Conservation (phyloP, 352 stramenopile genomes). For the Pythium brachiatum region DNA sequence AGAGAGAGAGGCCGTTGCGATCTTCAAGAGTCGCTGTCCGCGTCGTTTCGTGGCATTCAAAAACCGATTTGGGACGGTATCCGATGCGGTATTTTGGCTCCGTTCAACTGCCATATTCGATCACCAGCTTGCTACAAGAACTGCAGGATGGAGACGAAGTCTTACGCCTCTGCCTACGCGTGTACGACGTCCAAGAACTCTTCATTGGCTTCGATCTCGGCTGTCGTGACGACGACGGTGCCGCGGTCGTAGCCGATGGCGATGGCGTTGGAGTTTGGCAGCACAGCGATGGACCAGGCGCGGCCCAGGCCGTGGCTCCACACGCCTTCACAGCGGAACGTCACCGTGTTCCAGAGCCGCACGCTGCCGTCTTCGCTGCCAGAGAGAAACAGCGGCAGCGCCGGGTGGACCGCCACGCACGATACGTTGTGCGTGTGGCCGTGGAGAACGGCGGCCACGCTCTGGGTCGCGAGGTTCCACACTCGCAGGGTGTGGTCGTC, state of each 20-base stretch:
- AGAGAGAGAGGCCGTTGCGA: slow-evolving; percentile 14
- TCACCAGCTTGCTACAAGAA: too few species aligned
- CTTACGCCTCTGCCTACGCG: too few species aligned
- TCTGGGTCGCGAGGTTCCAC: slow-evolving; percentile 95
- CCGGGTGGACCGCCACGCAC: slow-evolving; percentile 91
- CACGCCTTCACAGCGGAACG: slow-evolving; percentile 78
- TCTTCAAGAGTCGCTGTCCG: slow-evolving; percentile 19
- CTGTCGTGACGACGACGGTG: slow-evolving; percentile 13
- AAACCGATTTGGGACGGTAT: not conserved
- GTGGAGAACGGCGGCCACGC: slow-evolving; percentile 85
- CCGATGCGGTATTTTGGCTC: not conserved
- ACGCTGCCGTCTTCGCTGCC: slow-evolving; percentile 89
- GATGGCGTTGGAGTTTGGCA: slow-evolving; percentile 45
- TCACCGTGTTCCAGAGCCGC: slow-evolving; percentile 48
- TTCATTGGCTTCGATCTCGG: not conserved
- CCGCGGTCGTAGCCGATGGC: slow-evolving; percentile 64
- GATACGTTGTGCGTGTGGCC: slow-evolving; percentile 94
- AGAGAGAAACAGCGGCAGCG: slow-evolving; percentile 59
- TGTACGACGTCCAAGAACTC: not conserved
- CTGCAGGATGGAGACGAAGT: too few species aligned
- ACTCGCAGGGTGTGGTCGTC: slow-evolving; percentile 92
- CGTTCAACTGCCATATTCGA: too few species aligned
- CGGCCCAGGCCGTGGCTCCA: slow-evolving; percentile 95
- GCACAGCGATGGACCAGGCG: slow-evolving; percentile 81
- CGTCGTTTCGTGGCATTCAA: not conserved